Base-by-base conservation (phyloP, 805 yeast species). In the Zygosaccharomyces pseudorouxii region DNA sequence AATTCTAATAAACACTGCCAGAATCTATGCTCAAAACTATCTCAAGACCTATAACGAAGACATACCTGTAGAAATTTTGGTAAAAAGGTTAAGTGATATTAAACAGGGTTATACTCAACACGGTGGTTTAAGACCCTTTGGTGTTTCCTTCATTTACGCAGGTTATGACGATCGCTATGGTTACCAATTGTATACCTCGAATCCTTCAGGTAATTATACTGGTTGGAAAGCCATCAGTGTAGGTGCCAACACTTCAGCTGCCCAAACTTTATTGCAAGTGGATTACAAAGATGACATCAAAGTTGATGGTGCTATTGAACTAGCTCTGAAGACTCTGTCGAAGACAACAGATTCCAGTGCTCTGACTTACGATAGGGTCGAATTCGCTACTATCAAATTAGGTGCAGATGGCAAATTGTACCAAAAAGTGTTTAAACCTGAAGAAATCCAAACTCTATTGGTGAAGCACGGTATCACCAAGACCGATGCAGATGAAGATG, bases 141-240 rank as follows among this genome's bases (percentile, higher is more conserved):
- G 99, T 62, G 99, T 93, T 36, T 86, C 96, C 45, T 90, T 93
- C 70, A 79, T 93, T 52, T 93, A 87, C 64, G 99, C 98, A 5
- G 99, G 99, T 6, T 85, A 83, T 63, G 99, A 93, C 67, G 92
- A 89, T 46, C 73, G 88, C 61, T 84, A 83, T 60, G 89, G 89
- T 28, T 93, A 85, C 75, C 99, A 93, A 69, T 75, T 93, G 56
- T 93, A 84, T 71, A 90, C 97, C 5, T 86, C 96, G 20, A 93
- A 93, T 66, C 99, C 99, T 11, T 87, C 96, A 0, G 99, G 99
- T 23, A 93, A 93, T 71, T 93, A 90, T 68, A 81, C 95, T 18
- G 98, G 99, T 22, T 93, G 99, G 99, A 89, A 87, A 70, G 99
- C 99, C 38, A 92, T 97, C 29, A 79, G 89, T 58, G 90, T 93